These are phyloP conservation scores for Pichia kudriavzevii DNA, from an alignment of 1,139 yeast genomes.

Conservation along the genomic window DNA sequence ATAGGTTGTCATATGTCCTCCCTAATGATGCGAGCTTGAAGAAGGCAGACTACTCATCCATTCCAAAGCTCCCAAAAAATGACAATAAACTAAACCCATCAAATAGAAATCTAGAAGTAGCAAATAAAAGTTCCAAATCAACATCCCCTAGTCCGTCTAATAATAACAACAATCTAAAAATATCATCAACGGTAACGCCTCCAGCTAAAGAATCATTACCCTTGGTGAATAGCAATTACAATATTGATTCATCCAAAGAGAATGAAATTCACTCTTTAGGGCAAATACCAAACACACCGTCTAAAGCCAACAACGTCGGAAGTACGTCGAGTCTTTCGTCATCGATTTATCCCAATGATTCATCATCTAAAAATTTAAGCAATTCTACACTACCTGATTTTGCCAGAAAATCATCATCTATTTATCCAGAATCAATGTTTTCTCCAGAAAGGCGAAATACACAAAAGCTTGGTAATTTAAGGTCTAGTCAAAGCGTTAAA, in stretches of 20 bases:
- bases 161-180: no score
- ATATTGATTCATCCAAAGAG: no score
- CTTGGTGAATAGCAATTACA: no score
- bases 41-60: no score
- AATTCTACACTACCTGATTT: constrained; percentile 8
- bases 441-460: no score
- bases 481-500: constrained; percentile 1
- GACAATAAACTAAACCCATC: no score
- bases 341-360: constrained; percentile 10
- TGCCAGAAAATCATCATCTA: constrained; percentile 13
- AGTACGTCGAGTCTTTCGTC: constrained; percentile 10
- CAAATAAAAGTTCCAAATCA: constrained; percentile 4
- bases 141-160: no score
- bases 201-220: constrained; percentile 1
- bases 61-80: no score
- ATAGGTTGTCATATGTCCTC: no score
- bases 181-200: constrained; percentile 4
- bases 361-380: constrained; percentile 2
- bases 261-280: no score
- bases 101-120: no score
- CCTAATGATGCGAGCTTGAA: no score
- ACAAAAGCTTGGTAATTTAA: background rate
- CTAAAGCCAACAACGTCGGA: background rate
- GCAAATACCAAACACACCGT: background rate
- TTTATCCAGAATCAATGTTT: constrained; percentile 10